Conservation (phyloP, 202 grass and related monocot genomes). For the Schoenoplectus tabernaemontani region DNA sequence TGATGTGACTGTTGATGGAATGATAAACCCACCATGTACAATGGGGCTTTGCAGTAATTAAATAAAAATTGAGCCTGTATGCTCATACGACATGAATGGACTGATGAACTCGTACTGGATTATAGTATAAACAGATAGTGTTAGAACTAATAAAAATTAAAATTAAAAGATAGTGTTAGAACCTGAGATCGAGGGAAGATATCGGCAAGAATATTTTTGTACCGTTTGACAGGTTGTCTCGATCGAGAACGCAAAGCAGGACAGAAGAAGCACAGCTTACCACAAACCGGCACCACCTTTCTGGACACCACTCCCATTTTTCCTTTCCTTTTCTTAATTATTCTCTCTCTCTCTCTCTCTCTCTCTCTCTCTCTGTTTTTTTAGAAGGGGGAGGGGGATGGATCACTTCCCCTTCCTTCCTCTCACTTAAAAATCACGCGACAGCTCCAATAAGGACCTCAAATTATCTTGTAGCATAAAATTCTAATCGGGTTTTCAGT, state of each 20-base stretch:
- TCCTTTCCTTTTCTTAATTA: not conserved
- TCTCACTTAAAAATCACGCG: not conserved
- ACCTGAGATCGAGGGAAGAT: constrained; percentile 63
- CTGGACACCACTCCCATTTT: constrained; percentile 59
- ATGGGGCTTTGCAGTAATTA: not conserved
- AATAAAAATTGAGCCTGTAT: not conserved
- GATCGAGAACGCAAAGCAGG: constrained; percentile 58
- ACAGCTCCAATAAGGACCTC: not conserved
- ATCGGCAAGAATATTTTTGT: constrained; percentile 64
- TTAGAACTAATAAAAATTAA: not conserved
- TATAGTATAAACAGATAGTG: not conserved
- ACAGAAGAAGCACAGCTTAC: constrained; percentile 75
- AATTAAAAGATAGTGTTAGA: not conserved
- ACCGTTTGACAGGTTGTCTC: constrained; percentile 68
- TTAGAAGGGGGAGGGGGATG: not conserved
- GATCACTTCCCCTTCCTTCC: not conserved
- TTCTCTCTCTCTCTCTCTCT: too few species aligned
- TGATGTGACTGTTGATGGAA: too few species aligned
- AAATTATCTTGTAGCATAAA: not conserved
- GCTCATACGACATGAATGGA: not conserved
- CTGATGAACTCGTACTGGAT: not conserved
- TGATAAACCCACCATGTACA: not conserved
- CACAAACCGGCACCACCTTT: constrained; percentile 63
- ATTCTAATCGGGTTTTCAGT: not conserved
- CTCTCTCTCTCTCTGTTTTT: constrained; percentile 1